A percentile compares a stretch with the other conserved stretches of the same genome.
phyloP scores from a whole-genome alignment of 306 rosid species.

The Oxytropis ochrocephala region DNA sequence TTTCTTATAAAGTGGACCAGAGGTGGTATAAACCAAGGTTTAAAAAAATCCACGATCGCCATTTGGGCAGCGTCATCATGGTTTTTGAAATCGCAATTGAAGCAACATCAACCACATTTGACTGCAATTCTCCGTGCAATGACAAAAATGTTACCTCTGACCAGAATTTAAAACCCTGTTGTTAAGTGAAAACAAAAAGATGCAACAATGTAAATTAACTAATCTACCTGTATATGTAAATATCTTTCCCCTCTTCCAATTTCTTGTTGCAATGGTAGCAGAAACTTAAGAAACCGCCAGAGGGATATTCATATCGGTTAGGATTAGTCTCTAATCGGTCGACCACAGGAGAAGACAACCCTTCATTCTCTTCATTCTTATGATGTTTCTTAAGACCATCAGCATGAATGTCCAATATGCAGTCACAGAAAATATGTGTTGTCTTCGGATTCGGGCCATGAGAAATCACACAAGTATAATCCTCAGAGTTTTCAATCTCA shows the following conservation, averaged over 20 bases:
- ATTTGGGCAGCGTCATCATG: too few species aligned
- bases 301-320: slow-evolving; percentile 21
- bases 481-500: slow-evolving; percentile 86
- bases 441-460: slow-evolving; percentile 81
- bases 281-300: slow-evolving; percentile 51
- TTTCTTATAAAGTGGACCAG: too few species aligned
- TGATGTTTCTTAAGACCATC: slow-evolving; percentile 22
- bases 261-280: slow-evolving; percentile 68
- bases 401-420: slow-evolving; percentile 50
- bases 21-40: too few species aligned
- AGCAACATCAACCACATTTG: too few species aligned
- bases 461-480: slow-evolving; percentile 79
- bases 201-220: slow-evolving; percentile 24
- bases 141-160: too few species aligned
- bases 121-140: too few species aligned
- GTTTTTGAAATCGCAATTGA: too few species aligned
- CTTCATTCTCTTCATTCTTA: slow-evolving; percentile 33
- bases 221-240: slow-evolving; percentile 74
- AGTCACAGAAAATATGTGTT: slow-evolving; percentile 79
- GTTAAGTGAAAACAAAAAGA: background rate
- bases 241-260: slow-evolving; percentile 78
- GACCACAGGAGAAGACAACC: background rate
- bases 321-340: slow-evolving; percentile 14
- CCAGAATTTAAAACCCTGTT: background rate
- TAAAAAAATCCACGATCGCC: too few species aligned